These are phyloP conservation scores for Backusella luteola DNA, from an alignment of 192 early-diverging fungal species.

Conservation along the genomic window DNA sequence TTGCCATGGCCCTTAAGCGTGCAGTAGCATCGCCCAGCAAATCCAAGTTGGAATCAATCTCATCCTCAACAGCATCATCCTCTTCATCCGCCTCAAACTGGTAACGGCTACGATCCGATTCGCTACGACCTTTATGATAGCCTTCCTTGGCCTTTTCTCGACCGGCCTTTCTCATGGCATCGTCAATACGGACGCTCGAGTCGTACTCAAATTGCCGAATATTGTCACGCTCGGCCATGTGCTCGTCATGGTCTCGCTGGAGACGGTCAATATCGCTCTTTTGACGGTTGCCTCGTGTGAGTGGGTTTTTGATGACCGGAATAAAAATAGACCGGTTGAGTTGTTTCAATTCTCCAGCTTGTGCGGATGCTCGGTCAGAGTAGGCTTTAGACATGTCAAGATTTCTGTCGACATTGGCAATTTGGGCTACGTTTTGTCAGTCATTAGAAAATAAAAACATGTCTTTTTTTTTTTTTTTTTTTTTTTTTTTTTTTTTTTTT, in stretches of 20 bases:
- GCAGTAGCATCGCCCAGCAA: constrained; percentile 49
- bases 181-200: constrained; percentile 52
- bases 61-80: constrained; percentile 64
- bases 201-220: constrained; percentile 52
- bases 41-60: constrained; percentile 67
- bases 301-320: constrained; percentile 64
- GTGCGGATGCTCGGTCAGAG: constrained; percentile 49
- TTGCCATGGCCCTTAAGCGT: constrained; percentile 55
- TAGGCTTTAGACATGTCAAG: constrained; percentile 60
- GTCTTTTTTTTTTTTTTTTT: neutral
- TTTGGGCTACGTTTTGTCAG: constrained; percentile 22
- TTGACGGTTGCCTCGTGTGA: constrained; percentile 58
- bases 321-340: constrained; percentile 77
- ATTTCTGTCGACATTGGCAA: constrained; percentile 54
- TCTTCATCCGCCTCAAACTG: constrained; percentile 67
- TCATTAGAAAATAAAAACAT: neutral
- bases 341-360: constrained; percentile 57
- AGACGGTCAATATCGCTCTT: constrained; percentile 52
- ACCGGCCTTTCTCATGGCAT: constrained; percentile 37
- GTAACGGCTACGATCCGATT: constrained; percentile 56
- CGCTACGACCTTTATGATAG: constrained; percentile 36
- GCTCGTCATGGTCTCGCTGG: constrained; percentile 47
- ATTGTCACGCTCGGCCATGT: constrained; percentile 47
- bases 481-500: neutral
- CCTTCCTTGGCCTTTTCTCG: constrained; percentile 36